phyloP scores from a whole-genome alignment of 2,329 filamentous ascomycete genomes.

The Venturia pyrina region DNA sequence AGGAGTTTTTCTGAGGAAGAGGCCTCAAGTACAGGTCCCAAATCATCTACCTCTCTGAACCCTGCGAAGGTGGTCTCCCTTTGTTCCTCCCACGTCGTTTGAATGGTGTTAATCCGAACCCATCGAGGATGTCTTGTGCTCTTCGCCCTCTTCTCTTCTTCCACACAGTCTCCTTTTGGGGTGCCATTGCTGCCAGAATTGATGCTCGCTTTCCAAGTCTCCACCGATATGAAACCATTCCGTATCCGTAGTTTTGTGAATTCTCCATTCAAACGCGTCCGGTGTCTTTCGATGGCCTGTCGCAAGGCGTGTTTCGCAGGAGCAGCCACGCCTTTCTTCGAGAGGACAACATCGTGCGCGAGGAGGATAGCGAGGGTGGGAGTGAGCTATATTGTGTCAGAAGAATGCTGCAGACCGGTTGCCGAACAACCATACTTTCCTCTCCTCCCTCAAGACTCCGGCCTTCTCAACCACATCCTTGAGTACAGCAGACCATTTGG shows the following conservation, averaged over 20 bases:
- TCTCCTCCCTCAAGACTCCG: conserved; percentile 66
- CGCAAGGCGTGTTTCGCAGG: conserved; percentile 70
- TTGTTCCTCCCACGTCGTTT: conserved; percentile 60
- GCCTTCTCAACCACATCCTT: conserved; percentile 83
- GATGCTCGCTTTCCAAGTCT: conserved; percentile 52
- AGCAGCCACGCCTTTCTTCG: conserved; percentile 73
- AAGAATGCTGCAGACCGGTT: neutral
- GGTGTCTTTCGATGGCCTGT: conserved; percentile 67
- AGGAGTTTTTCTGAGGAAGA: conserved; percentile 40
- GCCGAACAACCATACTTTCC: conserved; percentile 52
- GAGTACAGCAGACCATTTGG: conserved; percentile 81
- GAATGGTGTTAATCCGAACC: conserved; percentile 78
- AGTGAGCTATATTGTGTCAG: conserved; percentile 49
- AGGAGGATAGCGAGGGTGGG: conserved; percentile 73
- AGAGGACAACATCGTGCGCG: conserved; percentile 73
- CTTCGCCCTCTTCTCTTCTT: conserved; percentile 29
- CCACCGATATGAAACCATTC: conserved; percentile 57
- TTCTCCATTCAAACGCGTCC: conserved; percentile 68
- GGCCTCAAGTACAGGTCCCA: conserved; percentile 47
- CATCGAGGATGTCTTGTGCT: conserved; percentile 65
- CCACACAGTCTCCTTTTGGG: conserved; percentile 21
- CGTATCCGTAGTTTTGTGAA: conserved; percentile 70
- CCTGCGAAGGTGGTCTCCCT: conserved; percentile 62
- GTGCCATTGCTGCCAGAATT: conserved; percentile 27
- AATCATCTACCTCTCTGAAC: conserved; percentile 46